These are phyloP conservation scores for Amanita subjunquillea DNA, from an alignment of 768 basidiomycete species.

Conservation along the genomic window DNA sequence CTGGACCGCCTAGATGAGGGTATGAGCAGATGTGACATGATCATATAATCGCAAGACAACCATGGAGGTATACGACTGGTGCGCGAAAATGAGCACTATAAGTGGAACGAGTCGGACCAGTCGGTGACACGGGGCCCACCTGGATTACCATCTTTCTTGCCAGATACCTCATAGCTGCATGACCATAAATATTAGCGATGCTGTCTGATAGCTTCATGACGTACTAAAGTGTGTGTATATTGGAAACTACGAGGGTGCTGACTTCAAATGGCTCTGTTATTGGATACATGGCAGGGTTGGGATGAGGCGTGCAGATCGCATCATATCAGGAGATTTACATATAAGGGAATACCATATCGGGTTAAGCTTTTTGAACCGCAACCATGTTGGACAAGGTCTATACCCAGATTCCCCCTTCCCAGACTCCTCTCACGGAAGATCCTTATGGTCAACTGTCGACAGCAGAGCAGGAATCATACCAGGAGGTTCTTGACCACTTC, in stretches of 20 bases:
- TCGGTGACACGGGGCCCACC: constrained; percentile 28
- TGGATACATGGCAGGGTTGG: constrained; percentile 45
- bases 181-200: neutral
- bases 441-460: constrained; percentile 28
- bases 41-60: constrained; percentile 20
- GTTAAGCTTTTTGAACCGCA: neutral
- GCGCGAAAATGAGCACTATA: neutral
- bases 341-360: constrained; percentile 2
- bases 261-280: constrained; percentile 53
- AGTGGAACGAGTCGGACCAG: too few species aligned
- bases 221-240: constrained; percentile 70
- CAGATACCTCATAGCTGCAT: constrained; percentile 72
- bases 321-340: neutral
- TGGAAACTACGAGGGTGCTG: constrained; percentile 60
- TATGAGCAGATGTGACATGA: constrained; percentile 1
- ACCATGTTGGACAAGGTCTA: constrained; percentile 19
- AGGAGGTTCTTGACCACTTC: constrained; percentile 53
- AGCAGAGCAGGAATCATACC: constrained; percentile 37
- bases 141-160: constrained; percentile 67
- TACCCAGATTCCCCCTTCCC: constrained; percentile 21
- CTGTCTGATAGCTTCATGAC: constrained; percentile 3
- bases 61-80: constrained; percentile 73
- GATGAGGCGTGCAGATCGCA: too few species aligned
- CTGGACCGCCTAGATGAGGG: constrained; percentile 54
- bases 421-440: constrained; percentile 16